Evolutionary conservation across 805 yeast species (phyloP), one percentile per base, ranked within the genome.

Genomic region (Debaryomyces tyrocola): DNA sequence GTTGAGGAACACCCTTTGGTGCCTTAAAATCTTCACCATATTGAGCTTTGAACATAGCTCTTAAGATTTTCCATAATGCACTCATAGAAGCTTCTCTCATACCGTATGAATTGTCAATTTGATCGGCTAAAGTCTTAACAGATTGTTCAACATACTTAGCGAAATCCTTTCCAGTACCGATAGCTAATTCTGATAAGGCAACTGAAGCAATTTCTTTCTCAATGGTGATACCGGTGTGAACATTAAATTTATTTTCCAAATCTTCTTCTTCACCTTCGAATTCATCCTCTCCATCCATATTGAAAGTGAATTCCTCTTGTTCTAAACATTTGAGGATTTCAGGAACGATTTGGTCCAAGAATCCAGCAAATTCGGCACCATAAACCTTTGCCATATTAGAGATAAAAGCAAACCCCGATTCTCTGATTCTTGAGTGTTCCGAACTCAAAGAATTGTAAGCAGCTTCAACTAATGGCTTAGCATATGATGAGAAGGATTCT

Each of bases 161-260:
- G 70, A 92, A 90, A 44, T 83, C 83, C 48, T 80, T 84, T 61
- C 90, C 87, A 41, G 96, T 87, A 57, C 96, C 97, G 45, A 79
- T 68, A 43, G 96, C 96, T 63, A 91, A 80, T 64, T 94, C 98
- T 41, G 88, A 82, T 55, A 90, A 71, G 6, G 96, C 94, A 60
- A 90, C 89, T 39, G 91, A 79, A n/a, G 96, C 96, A 55, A 90
- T 88, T 72, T 91, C 97, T 71, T 92, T 92, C 73, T 92, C 99
- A 58, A 88, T 85, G 54, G 97, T 89, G 58, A 94, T 82, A 75
- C 96, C 97, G 43, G 96, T 87, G 78, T 90, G 91, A 53, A 94
- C 90, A 57, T 88, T 85, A 68, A 89, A 75, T 51, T 86, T 85
- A 59, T 85, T 85, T 50, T 79, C 83, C 47, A 82, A 64, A 42